Percentiles rank a stretch among this genome's conserved stretches.
Evolutionary conservation across 2,329 filamentous ascomycete species (phyloP).

Genomic region (Colletotrichum liaoningense): DNA sequence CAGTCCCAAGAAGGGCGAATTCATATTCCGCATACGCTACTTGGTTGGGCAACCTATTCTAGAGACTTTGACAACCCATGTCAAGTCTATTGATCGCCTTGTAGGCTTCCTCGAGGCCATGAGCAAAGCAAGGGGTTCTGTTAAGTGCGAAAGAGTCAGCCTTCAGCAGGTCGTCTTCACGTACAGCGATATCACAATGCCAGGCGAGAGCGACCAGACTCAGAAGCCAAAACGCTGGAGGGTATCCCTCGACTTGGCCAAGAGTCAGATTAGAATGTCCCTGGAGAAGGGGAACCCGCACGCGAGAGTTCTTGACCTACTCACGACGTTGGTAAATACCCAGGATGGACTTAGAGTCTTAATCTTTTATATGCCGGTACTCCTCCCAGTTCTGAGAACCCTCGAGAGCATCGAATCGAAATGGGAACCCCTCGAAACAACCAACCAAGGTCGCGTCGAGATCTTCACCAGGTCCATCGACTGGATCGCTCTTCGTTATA

Average conservation of each 20-base stretch:
- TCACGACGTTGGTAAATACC: constrained; percentile 69
- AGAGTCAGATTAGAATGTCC: constrained; percentile 65
- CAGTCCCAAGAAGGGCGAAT: constrained; percentile 67
- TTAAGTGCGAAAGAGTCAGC: constrained; percentile 69
- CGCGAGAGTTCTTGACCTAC: constrained; percentile 68
- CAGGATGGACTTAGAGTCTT: constrained; percentile 62
- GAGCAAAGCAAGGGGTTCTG: constrained; percentile 63
- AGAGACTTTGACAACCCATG: constrained; percentile 66
- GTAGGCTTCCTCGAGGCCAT: constrained; percentile 77
- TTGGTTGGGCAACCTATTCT: constrained; percentile 70
- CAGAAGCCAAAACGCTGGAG: constrained; percentile 52
- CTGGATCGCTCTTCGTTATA: constrained; percentile 68
- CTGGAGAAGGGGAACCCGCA: constrained; percentile 76
- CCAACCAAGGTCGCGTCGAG: constrained; percentile 59
- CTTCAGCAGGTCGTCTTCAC: constrained; percentile 74
- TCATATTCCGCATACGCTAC: constrained; percentile 70
- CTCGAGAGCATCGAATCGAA: constrained; percentile 69
- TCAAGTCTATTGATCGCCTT: constrained; percentile 77
- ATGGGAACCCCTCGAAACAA: constrained; percentile 57
- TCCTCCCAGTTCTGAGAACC: constrained; percentile 73
- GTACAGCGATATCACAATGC: constrained; percentile 62
- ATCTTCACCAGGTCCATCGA: constrained; percentile 66
- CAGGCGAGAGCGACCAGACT: constrained; percentile 27
- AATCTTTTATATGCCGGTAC: constrained; percentile 66
- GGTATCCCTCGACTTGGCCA: constrained; percentile 69